Percentiles rank a stretch among this genome's conserved stretches.
Evolutionary conservation across 2,329 filamentous ascomycete genomes (phyloP).

Genomic region (Pseudocercospora crystallina): DNA sequence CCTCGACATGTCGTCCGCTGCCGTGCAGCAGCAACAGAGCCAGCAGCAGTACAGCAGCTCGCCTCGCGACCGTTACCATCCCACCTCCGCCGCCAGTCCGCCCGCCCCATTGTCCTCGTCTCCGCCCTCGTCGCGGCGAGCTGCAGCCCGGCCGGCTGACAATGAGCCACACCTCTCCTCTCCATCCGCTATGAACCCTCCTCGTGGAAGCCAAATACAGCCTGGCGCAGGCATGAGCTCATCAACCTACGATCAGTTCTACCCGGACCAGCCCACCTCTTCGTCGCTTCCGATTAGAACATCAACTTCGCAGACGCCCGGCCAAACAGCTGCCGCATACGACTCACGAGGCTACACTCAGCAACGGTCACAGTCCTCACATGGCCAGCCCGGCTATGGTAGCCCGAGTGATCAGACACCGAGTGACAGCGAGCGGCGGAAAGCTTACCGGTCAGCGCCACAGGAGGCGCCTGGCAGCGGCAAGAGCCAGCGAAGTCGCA

Average conservation of each 20-base stretch:
- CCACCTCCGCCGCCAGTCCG: conserved; percentile 15
- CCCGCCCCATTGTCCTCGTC: conserved; percentile 17
- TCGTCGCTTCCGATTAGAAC: conserved; percentile 27
- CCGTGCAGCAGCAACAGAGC: conserved; percentile 19
- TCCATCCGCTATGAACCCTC: conserved; percentile 43
- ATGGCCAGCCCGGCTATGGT: conserved; percentile 40
- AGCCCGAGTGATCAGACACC: conserved; percentile 35
- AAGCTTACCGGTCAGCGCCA: conserved; percentile 41
- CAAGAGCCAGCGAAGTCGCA: conserved; percentile 39
- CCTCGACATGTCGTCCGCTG: conserved; percentile 23
- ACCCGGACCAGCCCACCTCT: conserved; percentile 28
- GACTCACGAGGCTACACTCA: conserved; percentile 28
- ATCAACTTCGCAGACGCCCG: conserved; percentile 24
- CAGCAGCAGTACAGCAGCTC: conserved; percentile 6
- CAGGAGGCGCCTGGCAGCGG: conserved; percentile 46
- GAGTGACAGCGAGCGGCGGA: conserved; percentile 40
- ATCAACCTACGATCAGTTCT: conserved; percentile 74
- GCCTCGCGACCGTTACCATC: too few relatives aligned
- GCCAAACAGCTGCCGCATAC: conserved; percentile 25
- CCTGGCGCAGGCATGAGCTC: conserved; percentile 62
- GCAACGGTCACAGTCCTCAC: conserved; percentile 32
- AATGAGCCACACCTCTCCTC: conserved; percentile 40
- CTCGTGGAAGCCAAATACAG: conserved; percentile 44
- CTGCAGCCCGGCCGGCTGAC: conserved; percentile 13
- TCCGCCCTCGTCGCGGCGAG: conserved; percentile 19